Evolutionary conservation across 257 asterid species (phyloP), one percentile per base, ranked within the genome.

Genomic region (Buddleja alternifolia): DNA sequence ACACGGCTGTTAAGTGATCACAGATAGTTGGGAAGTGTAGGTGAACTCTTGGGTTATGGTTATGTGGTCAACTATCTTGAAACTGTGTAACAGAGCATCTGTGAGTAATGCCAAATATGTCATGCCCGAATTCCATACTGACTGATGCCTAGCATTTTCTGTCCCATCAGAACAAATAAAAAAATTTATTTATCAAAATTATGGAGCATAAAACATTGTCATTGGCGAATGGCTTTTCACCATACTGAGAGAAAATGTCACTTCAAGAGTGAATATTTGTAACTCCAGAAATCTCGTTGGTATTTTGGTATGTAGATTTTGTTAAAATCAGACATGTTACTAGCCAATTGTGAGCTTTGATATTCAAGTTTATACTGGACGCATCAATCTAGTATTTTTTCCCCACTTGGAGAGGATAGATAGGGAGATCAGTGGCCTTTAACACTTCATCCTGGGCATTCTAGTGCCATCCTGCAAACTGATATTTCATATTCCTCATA

Each of bases 21-120:
- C 20, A 50, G 14, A 45, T 62, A 23, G 10, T 25, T 50, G 21
- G 3, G 53, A 63, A 63, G 29, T 52, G 14, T 52, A 3, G 44
- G 20, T 55, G 53, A 19, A 40, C 48, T 64, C 2, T 8, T 24
- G 39, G 47, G 45, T 61, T 39, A 23, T 29, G 29, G 44, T 56
- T 59, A 21, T 60, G 77, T 53, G 58, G 32, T 58, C 34, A 64
- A 47, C 65, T 53, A 46, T 58, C 42, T 34, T 14, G 16, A 56
- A 47, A 37, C 52, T 60, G 41, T 29, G 36, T 29, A 12, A 6
- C 9, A 16, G 12, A 17, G 21, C 55, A 20, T 55, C 58, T 39
- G 65, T 17, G 8, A 21, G 25, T 56, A 46, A 46, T 63, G 21
- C 47, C 24, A 24, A 10, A 20, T 17, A 19, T 32, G 10, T 57